phyloP scores from a whole-genome alignment of 768 basidiomycete genomes.

The Porphyrellus cyaneotinctus region DNA sequence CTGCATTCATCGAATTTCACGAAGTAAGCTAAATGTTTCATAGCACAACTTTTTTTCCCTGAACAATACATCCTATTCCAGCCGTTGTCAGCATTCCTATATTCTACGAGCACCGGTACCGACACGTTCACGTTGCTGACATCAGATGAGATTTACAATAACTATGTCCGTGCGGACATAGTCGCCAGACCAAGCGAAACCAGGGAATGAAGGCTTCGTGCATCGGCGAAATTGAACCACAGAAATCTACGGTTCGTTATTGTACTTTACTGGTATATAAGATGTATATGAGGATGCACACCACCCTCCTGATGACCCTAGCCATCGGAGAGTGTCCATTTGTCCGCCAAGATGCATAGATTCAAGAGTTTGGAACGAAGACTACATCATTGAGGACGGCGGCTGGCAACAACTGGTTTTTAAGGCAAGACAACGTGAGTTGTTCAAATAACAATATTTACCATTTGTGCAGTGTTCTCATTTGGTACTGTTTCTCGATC shows the following conservation, averaged over 20 bases:
- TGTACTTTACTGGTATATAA: background rate
- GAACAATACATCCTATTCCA: background rate
- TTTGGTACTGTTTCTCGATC: too few relatives aligned
- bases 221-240: background rate
- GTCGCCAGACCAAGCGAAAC: slow-evolving; percentile 15
- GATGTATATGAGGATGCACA: background rate
- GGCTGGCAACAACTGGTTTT: too few relatives aligned
- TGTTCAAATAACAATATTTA: too few relatives aligned
- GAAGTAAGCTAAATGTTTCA: slow-evolving; percentile 35
- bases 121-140: slow-evolving; percentile 69
- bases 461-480: too few relatives aligned
- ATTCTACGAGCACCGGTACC: slow-evolving; percentile 49
- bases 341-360: too few relatives aligned
- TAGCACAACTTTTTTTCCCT: background rate
- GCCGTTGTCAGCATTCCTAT: slow-evolving; percentile 65
- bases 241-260: background rate
- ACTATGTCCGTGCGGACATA: slow-evolving; percentile 61
- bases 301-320: too few relatives aligned
- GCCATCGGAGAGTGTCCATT: too few relatives aligned
- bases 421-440: too few relatives aligned
- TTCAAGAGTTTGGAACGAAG: too few relatives aligned
- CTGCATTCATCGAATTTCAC: slow-evolving; percentile 68
- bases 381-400: too few relatives aligned
- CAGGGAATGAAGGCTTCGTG: slow-evolving; percentile 1
- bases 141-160: slow-evolving; percentile 69